Evolutionary conservation across 2,329 filamentous ascomycete species (phyloP), one percentile per base, ranked within the genome.

Genomic region (Tolypocladium amazonense): DNA sequence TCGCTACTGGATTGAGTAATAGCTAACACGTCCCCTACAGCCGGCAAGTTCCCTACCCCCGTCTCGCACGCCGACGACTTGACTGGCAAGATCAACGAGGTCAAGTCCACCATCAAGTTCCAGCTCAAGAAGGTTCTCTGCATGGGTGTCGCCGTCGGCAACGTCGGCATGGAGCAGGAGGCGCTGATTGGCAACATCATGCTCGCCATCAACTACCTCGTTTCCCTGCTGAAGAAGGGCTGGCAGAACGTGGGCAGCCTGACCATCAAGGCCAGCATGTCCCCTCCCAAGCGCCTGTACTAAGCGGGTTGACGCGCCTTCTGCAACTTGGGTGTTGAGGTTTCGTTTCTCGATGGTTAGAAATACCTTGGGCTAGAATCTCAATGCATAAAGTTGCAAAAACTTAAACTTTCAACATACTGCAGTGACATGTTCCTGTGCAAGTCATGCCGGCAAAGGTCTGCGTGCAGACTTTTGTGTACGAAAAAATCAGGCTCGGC

Each of bases 21-120:
- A 1, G 59, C 69, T 75, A 67, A 74, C 71, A 41, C 18, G 11
- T 67, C 68, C 64, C n/a, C 33, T 27, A 70, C 77, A 92, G 92
- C 94, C 75, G 94, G 94, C 84, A 99, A 99, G 87, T 99, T 99
- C 90, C 94, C 94, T 66, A 96, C 93, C 67, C 94, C 94, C 70
- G 90, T 99, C 81, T 97, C 92, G 67, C 94, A 99, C 89, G 78
- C 84, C 78, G 94, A 99, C 76, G 93, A 97, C 78, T 88, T 99
- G 70, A 84, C 81, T 77, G 86, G 81, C 85, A 97, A 96, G 88
- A 91, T 97, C 85, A 96, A 84, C 82, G 94, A 99, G 79, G 93
- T 99, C 87, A 97, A 97, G 89, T 96, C 91, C 73, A 99, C 94
- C 80, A 97, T 99, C 89, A 99, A 99, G 89, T 99, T 99, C 89